Conservation (phyloP, 257 asterid species). For the Jaltomata sinuosa region DNA sequence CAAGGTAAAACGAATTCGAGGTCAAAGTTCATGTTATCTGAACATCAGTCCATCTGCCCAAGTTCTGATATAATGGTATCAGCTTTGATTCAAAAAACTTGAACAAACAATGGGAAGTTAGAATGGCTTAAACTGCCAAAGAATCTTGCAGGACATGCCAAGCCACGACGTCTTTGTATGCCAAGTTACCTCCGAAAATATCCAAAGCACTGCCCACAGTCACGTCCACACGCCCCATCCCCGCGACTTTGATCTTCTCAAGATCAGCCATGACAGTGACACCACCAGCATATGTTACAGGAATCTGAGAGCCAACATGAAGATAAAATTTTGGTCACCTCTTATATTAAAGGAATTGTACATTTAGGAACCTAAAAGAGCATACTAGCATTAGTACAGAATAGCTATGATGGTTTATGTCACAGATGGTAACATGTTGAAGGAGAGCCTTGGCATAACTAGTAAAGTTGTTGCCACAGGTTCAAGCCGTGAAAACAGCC, state of each 20-base stretch:
- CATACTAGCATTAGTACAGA: background rate
- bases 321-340: background rate
- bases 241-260: slow-evolving; percentile 72
- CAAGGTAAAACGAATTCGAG: background rate
- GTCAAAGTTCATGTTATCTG: background rate
- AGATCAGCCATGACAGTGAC: slow-evolving; percentile 70
- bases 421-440: background rate
- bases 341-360: background rate
- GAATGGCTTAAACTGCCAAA: slow-evolving; percentile 21
- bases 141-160: slow-evolving; percentile 78
- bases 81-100: background rate
- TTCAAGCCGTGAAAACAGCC: too few relatives aligned
- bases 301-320: slow-evolving; percentile 45
- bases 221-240: slow-evolving; percentile 76
- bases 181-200: slow-evolving; percentile 79
- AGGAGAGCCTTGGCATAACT: too few relatives aligned
- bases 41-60: too few relatives aligned
- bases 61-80: too few relatives aligned
- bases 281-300: slow-evolving; percentile 96
- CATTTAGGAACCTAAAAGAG: background rate
- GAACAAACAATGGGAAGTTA: background rate
- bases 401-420: background rate
- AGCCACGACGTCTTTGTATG: slow-evolving; percentile 76
- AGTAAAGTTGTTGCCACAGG: too few relatives aligned
- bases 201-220: slow-evolving; percentile 96